Conservation (phyloP, 2,329 filamentous ascomycete species). For the Incumbomyces delicatus region DNA sequence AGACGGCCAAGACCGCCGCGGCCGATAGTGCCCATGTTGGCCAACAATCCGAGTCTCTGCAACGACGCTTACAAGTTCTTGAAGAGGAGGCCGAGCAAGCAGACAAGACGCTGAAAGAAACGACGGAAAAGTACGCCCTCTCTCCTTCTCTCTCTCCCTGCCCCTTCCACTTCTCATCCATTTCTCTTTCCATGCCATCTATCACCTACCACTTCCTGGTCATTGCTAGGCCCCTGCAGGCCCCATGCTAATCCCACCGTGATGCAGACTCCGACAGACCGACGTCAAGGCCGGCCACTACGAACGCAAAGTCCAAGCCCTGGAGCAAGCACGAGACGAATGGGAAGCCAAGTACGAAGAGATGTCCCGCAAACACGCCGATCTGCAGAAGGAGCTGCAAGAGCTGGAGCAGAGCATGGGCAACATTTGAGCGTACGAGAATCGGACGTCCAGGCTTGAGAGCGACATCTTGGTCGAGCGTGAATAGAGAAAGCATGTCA, state of each 20-base stretch:
- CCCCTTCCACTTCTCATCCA: no score
- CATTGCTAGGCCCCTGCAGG: no score
- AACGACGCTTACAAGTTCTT: slow-evolving; percentile 85
- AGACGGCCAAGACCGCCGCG: slow-evolving; percentile 78
- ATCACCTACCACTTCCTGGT: no score
- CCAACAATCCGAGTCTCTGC: slow-evolving; percentile 82
- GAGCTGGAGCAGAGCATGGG: slow-evolving; percentile 85
- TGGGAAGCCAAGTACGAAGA: slow-evolving; percentile 99
- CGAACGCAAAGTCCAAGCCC: slow-evolving; percentile 96
- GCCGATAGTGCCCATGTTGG: slow-evolving; percentile 73
- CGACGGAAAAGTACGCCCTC: slow-evolving; percentile 85
- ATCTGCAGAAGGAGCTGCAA: slow-evolving; percentile 80
- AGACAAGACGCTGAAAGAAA: slow-evolving; percentile 91
- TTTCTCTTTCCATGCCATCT: no score
- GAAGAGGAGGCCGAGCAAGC: slow-evolving; percentile 97
- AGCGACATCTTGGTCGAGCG: background rate
- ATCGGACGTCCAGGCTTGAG: background rate
- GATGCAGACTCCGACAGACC: slow-evolving; percentile 80
- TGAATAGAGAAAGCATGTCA: slow-evolving; percentile 15
- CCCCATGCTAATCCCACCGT: background rate
- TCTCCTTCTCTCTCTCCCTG: background rate
- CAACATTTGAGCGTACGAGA: slow-evolving; percentile 62
- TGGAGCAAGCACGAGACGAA: slow-evolving; percentile 82
- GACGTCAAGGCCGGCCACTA: slow-evolving; percentile 99
- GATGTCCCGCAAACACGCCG: slow-evolving; percentile 79